phyloP scores from a whole-genome alignment of 1,139 yeast species.

The Yamadazyma sp. region DNA sequence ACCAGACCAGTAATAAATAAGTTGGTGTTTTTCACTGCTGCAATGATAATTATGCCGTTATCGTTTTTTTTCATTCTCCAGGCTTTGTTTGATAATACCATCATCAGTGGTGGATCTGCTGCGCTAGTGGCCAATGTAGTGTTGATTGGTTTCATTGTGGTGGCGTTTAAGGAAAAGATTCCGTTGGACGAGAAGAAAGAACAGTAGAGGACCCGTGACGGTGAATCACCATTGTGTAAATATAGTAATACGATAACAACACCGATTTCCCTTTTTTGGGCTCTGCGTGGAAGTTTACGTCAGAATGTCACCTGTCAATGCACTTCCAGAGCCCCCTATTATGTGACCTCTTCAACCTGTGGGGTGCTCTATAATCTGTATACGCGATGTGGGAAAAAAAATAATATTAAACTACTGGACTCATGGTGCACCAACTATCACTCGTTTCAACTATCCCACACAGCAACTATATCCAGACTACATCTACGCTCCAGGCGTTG shows the following conservation, averaged over 20 bases:
- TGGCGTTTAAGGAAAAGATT: constrained; percentile 84
- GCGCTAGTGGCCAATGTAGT: constrained; percentile 88
- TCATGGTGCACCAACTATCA: constrained; percentile 40
- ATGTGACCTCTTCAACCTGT: too few relatives aligned
- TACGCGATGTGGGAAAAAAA: background rate
- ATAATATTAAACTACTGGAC: too few relatives aligned
- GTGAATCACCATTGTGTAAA: too few relatives aligned
- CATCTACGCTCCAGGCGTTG: constrained; percentile 45
- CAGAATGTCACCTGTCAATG: too few relatives aligned
- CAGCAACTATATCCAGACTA: constrained; percentile 40
- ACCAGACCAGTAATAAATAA: constrained; percentile 63
- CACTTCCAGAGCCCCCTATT: too few relatives aligned
- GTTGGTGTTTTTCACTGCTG: constrained; percentile 80
- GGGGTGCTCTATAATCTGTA: background rate
- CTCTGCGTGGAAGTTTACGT: too few relatives aligned
- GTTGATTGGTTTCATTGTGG: constrained; percentile 79
- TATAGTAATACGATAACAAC: too few relatives aligned
- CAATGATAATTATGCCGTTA: constrained; percentile 83
- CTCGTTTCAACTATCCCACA: constrained; percentile 45
- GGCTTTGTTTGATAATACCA: constrained; percentile 55
- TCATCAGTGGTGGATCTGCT: constrained; percentile 86
- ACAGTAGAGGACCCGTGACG: too few relatives aligned
- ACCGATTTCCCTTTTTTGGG: too few relatives aligned
- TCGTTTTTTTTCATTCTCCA: constrained; percentile 68
- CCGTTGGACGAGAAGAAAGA: constrained; percentile 27